Evolutionary conservation across 306 rosid species (phyloP).

Genomic region (Vigna mungo): DNA sequence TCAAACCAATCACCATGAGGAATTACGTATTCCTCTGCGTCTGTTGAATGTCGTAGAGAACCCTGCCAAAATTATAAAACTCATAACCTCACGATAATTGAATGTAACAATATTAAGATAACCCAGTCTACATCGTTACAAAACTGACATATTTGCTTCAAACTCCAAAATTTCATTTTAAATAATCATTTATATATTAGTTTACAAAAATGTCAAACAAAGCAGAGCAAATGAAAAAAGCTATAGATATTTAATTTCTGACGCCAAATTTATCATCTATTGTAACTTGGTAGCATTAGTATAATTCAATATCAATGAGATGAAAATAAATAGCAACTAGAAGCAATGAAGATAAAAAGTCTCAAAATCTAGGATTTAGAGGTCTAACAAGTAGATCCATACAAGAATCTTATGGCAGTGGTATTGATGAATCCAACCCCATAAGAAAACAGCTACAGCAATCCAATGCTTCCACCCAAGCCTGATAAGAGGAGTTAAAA

Average conservation of each 20-base stretch:
- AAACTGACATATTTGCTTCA: constrained; percentile 9
- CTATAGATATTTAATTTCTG: background rate
- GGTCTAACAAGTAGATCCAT: constrained; percentile 51
- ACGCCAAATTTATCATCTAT: background rate
- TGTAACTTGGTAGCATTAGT: constrained; percentile 22
- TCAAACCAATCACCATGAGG: constrained; percentile 93
- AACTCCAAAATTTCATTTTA: constrained; percentile 15
- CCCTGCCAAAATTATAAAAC: constrained; percentile 63
- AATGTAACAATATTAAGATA: constrained; percentile 26
- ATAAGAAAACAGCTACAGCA: constrained; percentile 72
- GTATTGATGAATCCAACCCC: constrained; percentile 91
- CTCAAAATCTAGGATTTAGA: constrained; percentile 31
- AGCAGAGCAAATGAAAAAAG: constrained; percentile 3
- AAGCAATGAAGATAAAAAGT: constrained; percentile 27
- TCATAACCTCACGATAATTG: constrained; percentile 32
- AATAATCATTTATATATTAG: constrained; percentile 6
- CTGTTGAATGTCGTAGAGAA: constrained; percentile 67
- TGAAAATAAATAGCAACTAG: constrained; percentile 17
- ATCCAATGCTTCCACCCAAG: constrained; percentile 83
- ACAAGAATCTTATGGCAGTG: constrained; percentile 88
- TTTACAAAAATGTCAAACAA: constrained; percentile 14
- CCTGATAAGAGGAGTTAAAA: constrained; percentile 62
- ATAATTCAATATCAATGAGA: constrained; percentile 1
- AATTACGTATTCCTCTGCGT: constrained; percentile 67
- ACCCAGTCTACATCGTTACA: background rate